Evolutionary conservation across 768 basidiomycete genomes (phyloP).

Genomic region (Amanita brunnescens): DNA sequence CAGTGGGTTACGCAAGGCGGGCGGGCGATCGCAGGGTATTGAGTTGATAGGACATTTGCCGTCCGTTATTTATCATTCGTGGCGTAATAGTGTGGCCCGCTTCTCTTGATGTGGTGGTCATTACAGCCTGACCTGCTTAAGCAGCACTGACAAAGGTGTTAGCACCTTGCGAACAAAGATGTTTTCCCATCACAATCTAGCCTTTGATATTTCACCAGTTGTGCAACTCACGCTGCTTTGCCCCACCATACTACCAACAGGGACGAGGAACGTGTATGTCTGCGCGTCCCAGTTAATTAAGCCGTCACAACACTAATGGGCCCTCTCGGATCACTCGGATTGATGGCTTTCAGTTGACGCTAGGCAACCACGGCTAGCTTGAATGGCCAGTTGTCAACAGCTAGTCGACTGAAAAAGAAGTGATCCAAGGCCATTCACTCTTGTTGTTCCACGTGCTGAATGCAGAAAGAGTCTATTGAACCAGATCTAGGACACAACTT

Average conservation of each 20-base stretch:
- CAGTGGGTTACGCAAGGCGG: not conserved
- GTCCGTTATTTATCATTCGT: conserved; percentile 2
- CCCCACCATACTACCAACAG: not conserved
- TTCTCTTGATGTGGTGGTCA: not conserved
- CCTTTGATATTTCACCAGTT: not conserved
- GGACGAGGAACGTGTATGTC: not conserved
- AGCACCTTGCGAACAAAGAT: not conserved
- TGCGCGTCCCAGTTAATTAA: no score
- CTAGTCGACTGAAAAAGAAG: no score
- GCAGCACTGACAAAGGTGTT: not conserved
- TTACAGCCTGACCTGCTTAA: not conserved
- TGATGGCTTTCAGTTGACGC: no score
- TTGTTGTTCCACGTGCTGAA: no score
- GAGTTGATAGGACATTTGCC: not conserved
- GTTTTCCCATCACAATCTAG: not conserved
- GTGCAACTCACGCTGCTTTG: not conserved
- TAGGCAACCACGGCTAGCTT: no score
- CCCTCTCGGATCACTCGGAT: no score
- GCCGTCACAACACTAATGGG: no score
- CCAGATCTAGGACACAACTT: not conserved
- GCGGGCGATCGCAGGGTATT: not conserved
- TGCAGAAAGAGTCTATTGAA: not conserved
- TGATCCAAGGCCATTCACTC: no score
- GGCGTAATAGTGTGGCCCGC: not conserved
- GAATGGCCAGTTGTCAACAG: no score